Percentiles rank a stretch among this genome's conserved stretches.
Evolutionary conservation across 2,329 filamentous ascomycete genomes (phyloP).

Genomic region (Immersiporthe knoxdaviesiana): DNA sequence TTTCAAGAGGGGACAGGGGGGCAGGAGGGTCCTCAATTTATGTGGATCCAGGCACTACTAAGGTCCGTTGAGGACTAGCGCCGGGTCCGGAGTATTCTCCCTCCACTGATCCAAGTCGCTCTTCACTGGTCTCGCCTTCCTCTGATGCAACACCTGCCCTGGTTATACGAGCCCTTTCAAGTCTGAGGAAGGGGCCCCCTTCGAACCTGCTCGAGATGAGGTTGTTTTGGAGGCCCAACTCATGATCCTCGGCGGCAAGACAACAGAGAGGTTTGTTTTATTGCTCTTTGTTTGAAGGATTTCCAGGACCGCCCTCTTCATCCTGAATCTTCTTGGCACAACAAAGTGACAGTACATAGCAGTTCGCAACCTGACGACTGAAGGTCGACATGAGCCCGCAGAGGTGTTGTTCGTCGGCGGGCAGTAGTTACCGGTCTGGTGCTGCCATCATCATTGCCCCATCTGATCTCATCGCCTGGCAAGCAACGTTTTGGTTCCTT

Average conservation of each 20-base stretch:
- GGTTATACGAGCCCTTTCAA: not conserved
- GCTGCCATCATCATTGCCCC: not conserved
- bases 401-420: not conserved
- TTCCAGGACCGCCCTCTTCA: not conserved
- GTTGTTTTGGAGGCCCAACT: not conserved
- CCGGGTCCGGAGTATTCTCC: not conserved
- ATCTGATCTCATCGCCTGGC: not conserved
- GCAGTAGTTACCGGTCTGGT: not conserved
- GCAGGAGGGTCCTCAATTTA: not conserved
- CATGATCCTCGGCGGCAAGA: not conserved
- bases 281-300: not conserved
- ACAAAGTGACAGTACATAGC: not conserved
- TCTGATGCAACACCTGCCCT: slow-evolving; percentile 3
- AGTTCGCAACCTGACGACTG: not conserved
- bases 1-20: slow-evolving; percentile 3
- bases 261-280: not conserved
- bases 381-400: not conserved
- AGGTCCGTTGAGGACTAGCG: not conserved
- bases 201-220: not conserved
- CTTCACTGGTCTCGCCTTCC: not conserved
- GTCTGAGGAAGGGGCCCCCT: not conserved
- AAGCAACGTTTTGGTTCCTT: not conserved
- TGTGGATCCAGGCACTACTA: not conserved
- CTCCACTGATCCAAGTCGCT: not conserved
- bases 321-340: not conserved